Evolutionary conservation across 148 eudicot species (phyloP).

Genomic region (Salicornia ramosissima): DNA sequence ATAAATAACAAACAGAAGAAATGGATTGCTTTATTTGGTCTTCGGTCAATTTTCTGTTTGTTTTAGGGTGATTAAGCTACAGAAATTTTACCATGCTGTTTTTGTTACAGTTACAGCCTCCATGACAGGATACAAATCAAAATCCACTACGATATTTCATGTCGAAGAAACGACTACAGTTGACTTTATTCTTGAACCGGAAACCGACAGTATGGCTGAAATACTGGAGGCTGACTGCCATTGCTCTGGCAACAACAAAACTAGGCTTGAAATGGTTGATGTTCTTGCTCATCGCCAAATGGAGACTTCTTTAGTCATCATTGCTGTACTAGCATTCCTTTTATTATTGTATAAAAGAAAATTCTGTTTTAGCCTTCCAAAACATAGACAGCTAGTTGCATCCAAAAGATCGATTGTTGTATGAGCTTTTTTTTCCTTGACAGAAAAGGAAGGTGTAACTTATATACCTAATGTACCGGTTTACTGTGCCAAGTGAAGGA

Average conservation of each 20-base stretch:
- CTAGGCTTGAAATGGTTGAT: constrained; percentile 38
- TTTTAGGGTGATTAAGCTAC: too few species aligned
- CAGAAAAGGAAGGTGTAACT: neutral
- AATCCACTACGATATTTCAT: constrained; percentile 47
- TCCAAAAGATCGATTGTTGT: constrained; percentile 38
- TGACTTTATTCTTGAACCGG: constrained; percentile 84
- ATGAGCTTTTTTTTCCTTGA: constrained; percentile 4
- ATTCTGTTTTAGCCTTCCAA: constrained; percentile 34
- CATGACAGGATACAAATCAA: constrained; percentile 79
- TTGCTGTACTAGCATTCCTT: constrained; percentile 47
- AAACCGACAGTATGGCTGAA: constrained; percentile 1
- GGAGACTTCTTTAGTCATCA: constrained; percentile 42
- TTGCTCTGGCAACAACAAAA: constrained; percentile 30
- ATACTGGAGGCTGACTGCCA: constrained; percentile 22
- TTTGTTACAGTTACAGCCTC: constrained; percentile 57
- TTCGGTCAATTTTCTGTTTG: too few species aligned
- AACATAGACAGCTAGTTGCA: constrained; percentile 44
- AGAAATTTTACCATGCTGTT: neutral
- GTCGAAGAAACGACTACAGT: constrained; percentile 54
- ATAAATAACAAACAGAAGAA: too few species aligned
- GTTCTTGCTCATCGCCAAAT: constrained; percentile 44
- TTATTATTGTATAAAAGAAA: constrained; percentile 62
- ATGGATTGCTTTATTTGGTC: too few species aligned
- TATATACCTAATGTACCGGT: neutral
- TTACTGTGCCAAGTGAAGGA: neutral